Base-by-base conservation (phyloP, 805 yeast genomes). In the Grigorovia humatica region DNA sequence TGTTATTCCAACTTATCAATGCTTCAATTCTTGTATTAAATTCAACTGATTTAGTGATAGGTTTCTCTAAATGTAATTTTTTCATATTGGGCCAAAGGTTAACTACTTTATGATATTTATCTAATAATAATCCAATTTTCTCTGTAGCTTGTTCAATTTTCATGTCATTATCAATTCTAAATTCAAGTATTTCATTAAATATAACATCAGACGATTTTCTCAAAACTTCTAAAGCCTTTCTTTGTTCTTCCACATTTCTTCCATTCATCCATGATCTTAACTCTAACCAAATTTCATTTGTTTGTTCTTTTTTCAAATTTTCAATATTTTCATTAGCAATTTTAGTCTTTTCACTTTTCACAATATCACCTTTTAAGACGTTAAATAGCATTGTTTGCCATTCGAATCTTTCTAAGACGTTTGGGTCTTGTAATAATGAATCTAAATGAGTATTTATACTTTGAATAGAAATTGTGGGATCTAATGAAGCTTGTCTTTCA, bases 351-450 rank as follows among this genome's bases (percentile, higher is more conserved):
- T 93, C 99, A 11, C 91, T 83, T 44, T 84, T 79, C 19, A 93
- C 88, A 50, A 93, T 95, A 67, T 93, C 98, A 58, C 99, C 98
- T 3, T 95, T 91, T 35, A 93, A 76, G 4, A 93, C 98, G 2
- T 89, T 78, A 9, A 86, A 78, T 48, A 93, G 74, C 96, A 93
- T 88, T 0, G 91, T 79, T 68, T 91, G 97, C 99, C 99, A 93
- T 69, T 90, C 96, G 15, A 90, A 73, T 48, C 99, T 75, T 64
- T 89, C 97, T 11, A 81, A 58, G 9, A 83, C 80, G 30, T 62
- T 59, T 9, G 72, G 66, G 50, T 71, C 70, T 11, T 68, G 57
- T 15, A 66, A 56, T 19, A 68, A 52, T 32, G 58, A 9, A 2
- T 51, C 52, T 12, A 54, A 15, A 6, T 27, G 18, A 15, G 7